A percentile compares a stretch with the other conserved stretches of the same genome.
Conservation (phyloP, 805 yeast genomes). For the Yarrowia osloensis region DNA sequence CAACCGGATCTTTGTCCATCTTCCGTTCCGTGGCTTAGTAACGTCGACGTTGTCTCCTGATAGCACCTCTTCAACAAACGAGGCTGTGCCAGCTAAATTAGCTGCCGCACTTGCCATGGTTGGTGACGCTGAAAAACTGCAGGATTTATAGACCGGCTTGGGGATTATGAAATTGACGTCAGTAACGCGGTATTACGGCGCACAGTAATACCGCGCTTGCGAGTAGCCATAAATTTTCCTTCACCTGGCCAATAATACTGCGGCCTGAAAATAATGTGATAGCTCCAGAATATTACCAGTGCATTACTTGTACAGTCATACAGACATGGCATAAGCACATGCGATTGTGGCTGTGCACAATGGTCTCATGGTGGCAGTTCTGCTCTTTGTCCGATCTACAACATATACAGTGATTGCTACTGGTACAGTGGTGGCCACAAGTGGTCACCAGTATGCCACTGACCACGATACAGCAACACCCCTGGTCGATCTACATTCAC, state of each 20-base stretch:
- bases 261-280: too few relatives aligned
- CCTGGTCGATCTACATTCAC: too few relatives aligned
- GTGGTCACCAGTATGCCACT: too few relatives aligned
- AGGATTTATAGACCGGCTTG: neutral
- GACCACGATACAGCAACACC: too few relatives aligned
- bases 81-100: neutral
- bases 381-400: neutral
- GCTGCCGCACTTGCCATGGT: neutral
- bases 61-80: too few relatives aligned
- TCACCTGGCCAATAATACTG: too few relatives aligned
- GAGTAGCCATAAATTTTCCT: too few relatives aligned
- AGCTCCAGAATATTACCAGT: neutral
- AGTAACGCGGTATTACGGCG: too few relatives aligned
- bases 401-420: neutral
- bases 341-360: neutral
- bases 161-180: neutral
- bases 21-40: neutral
- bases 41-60: too few relatives aligned
- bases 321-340: neutral
- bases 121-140: neutral
- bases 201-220: too few relatives aligned
- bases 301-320: neutral
- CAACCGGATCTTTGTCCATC: neutral
- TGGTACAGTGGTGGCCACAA: too few relatives aligned
- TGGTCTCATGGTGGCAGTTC: neutral